phyloP scores from a whole-genome alignment of 2,329 filamentous ascomycete genomes.

The Epicoccum nigrum region DNA sequence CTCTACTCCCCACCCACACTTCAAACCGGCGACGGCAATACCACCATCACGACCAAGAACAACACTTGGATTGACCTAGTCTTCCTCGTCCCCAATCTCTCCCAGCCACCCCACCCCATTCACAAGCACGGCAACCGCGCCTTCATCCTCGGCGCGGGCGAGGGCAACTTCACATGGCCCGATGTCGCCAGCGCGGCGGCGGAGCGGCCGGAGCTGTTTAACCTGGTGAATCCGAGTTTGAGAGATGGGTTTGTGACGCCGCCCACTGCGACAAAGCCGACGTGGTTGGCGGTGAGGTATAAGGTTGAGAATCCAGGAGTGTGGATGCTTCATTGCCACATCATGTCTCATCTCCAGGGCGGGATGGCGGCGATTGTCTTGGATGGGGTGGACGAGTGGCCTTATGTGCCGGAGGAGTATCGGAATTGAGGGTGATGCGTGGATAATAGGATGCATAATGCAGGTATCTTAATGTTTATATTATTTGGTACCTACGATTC shows the following conservation, averaged over 20 bases:
- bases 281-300: constrained; percentile 55
- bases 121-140: constrained; percentile 70
- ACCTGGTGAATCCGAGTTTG: constrained; percentile 61
- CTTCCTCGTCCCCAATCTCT: constrained; percentile 26
- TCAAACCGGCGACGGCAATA: constrained; percentile 48
- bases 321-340: constrained; percentile 59
- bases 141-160: constrained; percentile 61
- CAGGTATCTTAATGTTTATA: background rate
- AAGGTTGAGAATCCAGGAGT: constrained; percentile 55
- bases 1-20: constrained; percentile 50
- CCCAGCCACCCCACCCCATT: constrained; percentile 63
- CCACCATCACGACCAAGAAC: constrained; percentile 50
- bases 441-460: background rate
- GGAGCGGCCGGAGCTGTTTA: constrained; percentile 58
- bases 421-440: constrained; percentile 13
- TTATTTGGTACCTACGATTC: background rate
- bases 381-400: constrained; percentile 57
- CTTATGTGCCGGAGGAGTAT: constrained; percentile 36
- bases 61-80: constrained; percentile 44
- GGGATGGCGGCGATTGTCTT: constrained; percentile 57
- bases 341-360: constrained; percentile 55
- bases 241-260: constrained; percentile 57
- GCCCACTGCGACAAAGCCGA: constrained; percentile 23
- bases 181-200: constrained; percentile 60
- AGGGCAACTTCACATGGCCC: constrained; percentile 56